Evolutionary conservation across 1,139 yeast species (phyloP), one percentile per base, ranked within the genome.

Genomic region (Yamadazyma dushanensis): DNA sequence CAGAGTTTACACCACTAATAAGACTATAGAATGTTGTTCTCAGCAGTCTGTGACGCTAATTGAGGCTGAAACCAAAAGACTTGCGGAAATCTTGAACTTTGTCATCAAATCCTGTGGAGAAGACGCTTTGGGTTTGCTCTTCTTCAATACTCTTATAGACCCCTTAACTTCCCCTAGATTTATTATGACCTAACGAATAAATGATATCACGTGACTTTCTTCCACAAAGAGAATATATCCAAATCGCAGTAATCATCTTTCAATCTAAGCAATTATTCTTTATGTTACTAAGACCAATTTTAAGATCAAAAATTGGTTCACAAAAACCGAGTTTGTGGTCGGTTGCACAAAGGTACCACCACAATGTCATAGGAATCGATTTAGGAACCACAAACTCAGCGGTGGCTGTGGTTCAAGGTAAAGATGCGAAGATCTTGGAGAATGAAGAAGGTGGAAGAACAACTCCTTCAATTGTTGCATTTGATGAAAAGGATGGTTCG

Each of bases 381-480:
- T 59, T 84, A 32, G 94, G 94, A 10, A 84, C 94, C 4, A 84
- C 94, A 10, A 84, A 84, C 50, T 83, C 90, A 10, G 92, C 92
- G 1, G 92, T 83, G 7, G 92, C 92, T 0, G 62, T 80, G 29
- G 76, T 80, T 45, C 70, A 73, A 42, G 75, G 77, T 1, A 58
- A 65, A 25, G 59, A 57, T 24, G 75, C 85, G 9, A 59, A 59
- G 42, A 82, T 83, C 27, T 62, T 84, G 26, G 92, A 83, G 51
- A 81, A 83, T 54, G 75, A 70, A 38, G 80, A 81, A 45, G 89
- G 89, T 5, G 73, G 70, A 18, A 61, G 88, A 39, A 83, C 90
- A 0, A 82, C 87, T 0, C 90, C 92, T 2, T 82, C 89, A 0
- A 63, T 82, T 3, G 90, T 83, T 5, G 86, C 88, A 3, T 78